Conservation (phyloP, 1,284 basidiomycete species). For the Clitocybe nebularis region DNA sequence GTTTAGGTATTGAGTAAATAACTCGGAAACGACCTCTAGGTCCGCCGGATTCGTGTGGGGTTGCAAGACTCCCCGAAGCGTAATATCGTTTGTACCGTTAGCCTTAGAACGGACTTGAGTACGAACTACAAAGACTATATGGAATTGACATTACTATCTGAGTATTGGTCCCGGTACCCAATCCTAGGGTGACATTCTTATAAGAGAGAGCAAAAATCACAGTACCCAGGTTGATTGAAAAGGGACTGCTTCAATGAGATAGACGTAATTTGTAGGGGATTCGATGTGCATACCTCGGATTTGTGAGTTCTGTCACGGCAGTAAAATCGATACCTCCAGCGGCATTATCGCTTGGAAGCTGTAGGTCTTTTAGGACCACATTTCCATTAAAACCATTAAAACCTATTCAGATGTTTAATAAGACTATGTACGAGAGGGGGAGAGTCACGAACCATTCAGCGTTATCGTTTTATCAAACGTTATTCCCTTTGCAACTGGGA, state of each 20-base stretch:
- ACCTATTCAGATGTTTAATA: constrained; percentile 32
- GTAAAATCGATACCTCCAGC: constrained; percentile 66
- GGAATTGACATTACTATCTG: constrained; percentile 38
- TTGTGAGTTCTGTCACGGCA: constrained; percentile 55
- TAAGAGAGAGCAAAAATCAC: constrained; percentile 66
- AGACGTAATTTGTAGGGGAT: not conserved
- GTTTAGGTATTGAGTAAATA: constrained; percentile 78
- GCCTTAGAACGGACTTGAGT: constrained; percentile 26
- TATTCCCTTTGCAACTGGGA: constrained; percentile 60
- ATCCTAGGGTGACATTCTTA: constrained; percentile 56
- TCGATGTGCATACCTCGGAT: constrained; percentile 47
- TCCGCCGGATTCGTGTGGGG: constrained; percentile 47
- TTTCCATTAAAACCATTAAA: constrained; percentile 63
- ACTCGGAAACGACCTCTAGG: constrained; percentile 51
- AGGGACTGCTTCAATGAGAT: constrained; percentile 44
- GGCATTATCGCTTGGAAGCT: constrained; percentile 70
- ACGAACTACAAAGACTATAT: constrained; percentile 1
- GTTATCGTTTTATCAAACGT: constrained; percentile 57
- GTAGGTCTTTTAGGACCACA: constrained; percentile 59
- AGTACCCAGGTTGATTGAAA: constrained; percentile 66
- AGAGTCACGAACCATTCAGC: constrained; percentile 39
- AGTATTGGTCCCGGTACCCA: constrained; percentile 49
- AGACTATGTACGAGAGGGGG: not conserved
- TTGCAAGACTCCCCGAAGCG: constrained; percentile 56
- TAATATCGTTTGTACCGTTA: constrained; percentile 59